Evolutionary conservation across 441 rosid species (phyloP), one percentile per base, ranked within the genome.

Genomic region (Capsella rubella): DNA sequence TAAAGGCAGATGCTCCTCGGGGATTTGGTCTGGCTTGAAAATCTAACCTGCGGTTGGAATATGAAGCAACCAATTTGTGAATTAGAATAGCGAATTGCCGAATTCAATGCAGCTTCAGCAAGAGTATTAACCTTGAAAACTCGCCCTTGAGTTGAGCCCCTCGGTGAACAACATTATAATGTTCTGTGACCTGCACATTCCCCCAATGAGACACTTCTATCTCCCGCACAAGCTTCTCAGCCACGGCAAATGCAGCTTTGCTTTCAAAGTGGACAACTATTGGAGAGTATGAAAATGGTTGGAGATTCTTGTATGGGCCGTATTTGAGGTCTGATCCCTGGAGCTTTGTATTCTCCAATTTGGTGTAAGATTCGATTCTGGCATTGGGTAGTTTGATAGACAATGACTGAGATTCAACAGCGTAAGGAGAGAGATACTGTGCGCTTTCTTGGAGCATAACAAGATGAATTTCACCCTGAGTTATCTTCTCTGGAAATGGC

Each of bases 151-250:
- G 86, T 64, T 87, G 85, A 67, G 98, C 93, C 50, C 98, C 98
- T 15, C 83, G 87, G 76, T 95, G 98, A 54, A 84, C 78, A 45
- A 93, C 51, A 52, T 80, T 84, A 78, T 95, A 95, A 79, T 95
- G 84, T 80, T 95, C 99, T 0, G 97, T 87, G 51, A 95, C 80
- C 80, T 90, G 97, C 65, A 95, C 90, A 50, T 88, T 89, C 62
- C 98, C 98, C 99, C 99, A 95, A 21, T 93, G 98, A 60, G 99
- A 95, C 73, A 95, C 86, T 80, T 93, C 97, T 70, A 95, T 87
- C 81, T 95, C 99, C 53, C 97, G 81, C 50, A 88, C 90, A 56
- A 96, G 82, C 82, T 88, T 92, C 73, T 69, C 74, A 57, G 95
- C 96, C 68, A 89, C 91, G 75, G 94, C 85, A 61, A 96, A 93